Evolutionary conservation across 108 stramenopile species (phyloP), one percentile per base, ranked within the genome.

Genomic region (Pseudonitzschia multiseries): DNA sequence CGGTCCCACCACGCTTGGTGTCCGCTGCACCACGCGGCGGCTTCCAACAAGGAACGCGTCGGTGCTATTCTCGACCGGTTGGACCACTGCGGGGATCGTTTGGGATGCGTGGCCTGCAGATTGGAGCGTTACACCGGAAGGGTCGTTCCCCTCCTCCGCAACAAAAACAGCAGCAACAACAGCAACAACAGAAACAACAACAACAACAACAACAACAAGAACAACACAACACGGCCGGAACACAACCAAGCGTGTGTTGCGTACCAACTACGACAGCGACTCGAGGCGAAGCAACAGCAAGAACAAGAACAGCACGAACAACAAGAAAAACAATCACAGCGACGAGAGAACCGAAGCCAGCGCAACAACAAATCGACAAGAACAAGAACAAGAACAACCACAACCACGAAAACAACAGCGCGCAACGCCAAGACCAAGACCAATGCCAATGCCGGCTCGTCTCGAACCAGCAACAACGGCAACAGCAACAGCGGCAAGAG

Each of bases 1-100:
- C 41, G 56, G 40, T 43, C 65, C 24, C 86, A 87, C 74, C 86
- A 87, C 73, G 59, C 80, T 0, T 77, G 76, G 78, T 87, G 86
- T 53, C 73, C 77, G 4, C 22, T 54, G 15, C 57, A 76, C 46
- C 65, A 72, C 36, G 36, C 36, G 4, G 26, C 62, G 71, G 8
- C 79, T 74, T 62, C 40, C 68, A 24, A 69, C 66, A 8, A 71
- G 71, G 31, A 78, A 70, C 54, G 54, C 40, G 83, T 79, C 2
- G 40, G 77, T 14, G 65, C 81, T 9, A 50, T 79, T 46, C 48
- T 83, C 18, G 64, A 74, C 8, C 75, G 78, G 6, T 72, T 87
- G 21, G 24, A 59, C 43, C 65, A 74, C n/a, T 79, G 86, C 8
- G 32, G 40, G 1, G 15, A 28, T 0, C 43, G 68, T 13, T 13